These are phyloP conservation scores for Nannizzia gypsea DNA, from an alignment of 2,329 filamentous ascomycete genomes.

Conservation along the genomic window DNA sequence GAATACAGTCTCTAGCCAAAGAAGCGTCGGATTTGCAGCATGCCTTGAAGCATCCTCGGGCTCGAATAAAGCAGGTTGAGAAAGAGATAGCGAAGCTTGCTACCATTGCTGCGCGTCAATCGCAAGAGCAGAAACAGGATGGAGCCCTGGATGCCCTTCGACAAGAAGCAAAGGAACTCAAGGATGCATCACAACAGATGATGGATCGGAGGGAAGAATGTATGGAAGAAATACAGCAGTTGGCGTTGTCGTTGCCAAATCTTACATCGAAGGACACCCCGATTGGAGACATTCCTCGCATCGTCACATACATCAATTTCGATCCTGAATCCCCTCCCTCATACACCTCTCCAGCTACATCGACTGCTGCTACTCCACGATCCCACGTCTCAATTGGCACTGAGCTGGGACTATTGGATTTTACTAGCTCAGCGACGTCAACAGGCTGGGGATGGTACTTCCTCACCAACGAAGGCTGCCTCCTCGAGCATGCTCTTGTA, in stretches of 20 bases:
- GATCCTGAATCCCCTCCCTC: slow-evolving; percentile 39
- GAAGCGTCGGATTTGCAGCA: slow-evolving; percentile 30
- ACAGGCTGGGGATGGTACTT: slow-evolving; percentile 98
- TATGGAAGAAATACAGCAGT: slow-evolving; percentile 53
- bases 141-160: slow-evolving; percentile 22
- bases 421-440: slow-evolving; percentile 64
- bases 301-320: slow-evolving; percentile 71
- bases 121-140: background rate
- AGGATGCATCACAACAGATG: slow-evolving; percentile 26
- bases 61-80: slow-evolving; percentile 35
- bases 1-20: slow-evolving; percentile 37
- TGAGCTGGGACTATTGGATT: slow-evolving; percentile 82
- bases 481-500: slow-evolving; percentile 87
- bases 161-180: slow-evolving; percentile 29
- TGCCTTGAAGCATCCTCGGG: slow-evolving; percentile 29
- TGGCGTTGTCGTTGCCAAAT: slow-evolving; percentile 76
- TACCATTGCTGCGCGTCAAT: slow-evolving; percentile 14
- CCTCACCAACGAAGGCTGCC: slow-evolving; percentile 76
- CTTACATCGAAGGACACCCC: slow-evolving; percentile 69
- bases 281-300: slow-evolving; percentile 49
- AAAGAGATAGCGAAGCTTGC: slow-evolving; percentile 29
- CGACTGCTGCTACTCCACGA: slow-evolving; percentile 26
- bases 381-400: slow-evolving; percentile 81
- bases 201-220: slow-evolving; percentile 23
- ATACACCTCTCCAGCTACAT: slow-evolving; percentile 18